Percentiles rank a stretch among this genome's conserved stretches.
These are phyloP conservation scores for Phaffomyces thermotolerans DNA, from an alignment of 805 yeast species.

Conservation along the genomic window DNA sequence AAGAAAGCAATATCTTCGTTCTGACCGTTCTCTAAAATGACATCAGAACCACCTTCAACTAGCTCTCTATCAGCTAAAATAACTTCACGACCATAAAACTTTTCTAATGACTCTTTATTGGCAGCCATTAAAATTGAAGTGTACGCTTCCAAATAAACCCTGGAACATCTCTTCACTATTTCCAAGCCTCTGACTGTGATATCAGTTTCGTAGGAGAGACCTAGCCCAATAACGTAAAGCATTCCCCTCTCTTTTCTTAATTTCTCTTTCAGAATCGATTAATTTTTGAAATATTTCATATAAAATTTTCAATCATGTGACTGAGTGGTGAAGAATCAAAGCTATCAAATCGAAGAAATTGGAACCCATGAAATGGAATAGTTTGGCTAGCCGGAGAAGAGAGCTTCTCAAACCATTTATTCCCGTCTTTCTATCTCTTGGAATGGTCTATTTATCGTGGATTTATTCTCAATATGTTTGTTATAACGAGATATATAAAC, in stretches of 20 bases:
- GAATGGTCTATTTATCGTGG: slow-evolving; percentile 18
- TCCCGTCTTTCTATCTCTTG: slow-evolving; percentile 8
- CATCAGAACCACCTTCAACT: slow-evolving; percentile 85
- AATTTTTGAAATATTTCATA: background rate
- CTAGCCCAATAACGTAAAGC: slow-evolving; percentile 89
- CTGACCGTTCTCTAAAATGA: slow-evolving; percentile 69
- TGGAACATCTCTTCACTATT: slow-evolving; percentile 69
- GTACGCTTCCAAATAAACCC: slow-evolving; percentile 94
- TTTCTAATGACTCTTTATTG: slow-evolving; percentile 61
- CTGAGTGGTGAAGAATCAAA: background rate
- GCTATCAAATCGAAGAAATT: too few species aligned
- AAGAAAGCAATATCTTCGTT: slow-evolving; percentile 83
- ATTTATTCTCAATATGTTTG: slow-evolving; percentile 23
- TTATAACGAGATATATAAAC: slow-evolving; percentile 21
- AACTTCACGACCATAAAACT: slow-evolving; percentile 78
- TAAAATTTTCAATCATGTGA: background rate
- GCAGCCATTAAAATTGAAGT: slow-evolving; percentile 96
- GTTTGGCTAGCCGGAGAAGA: background rate
- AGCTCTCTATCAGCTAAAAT: slow-evolving; percentile 90
- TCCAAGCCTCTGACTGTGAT: slow-evolving; percentile 93
- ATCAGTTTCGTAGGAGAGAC: slow-evolving; percentile 81
- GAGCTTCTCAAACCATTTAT: background rate
- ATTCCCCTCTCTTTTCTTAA: slow-evolving; percentile 29
- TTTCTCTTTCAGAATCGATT: too few species aligned
- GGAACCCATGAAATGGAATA: background rate